Percentiles rank a stretch among this genome's conserved stretches.
Conservation (phyloP, 2,329 filamentous ascomycete species). For the Gremmenia infestans region DNA sequence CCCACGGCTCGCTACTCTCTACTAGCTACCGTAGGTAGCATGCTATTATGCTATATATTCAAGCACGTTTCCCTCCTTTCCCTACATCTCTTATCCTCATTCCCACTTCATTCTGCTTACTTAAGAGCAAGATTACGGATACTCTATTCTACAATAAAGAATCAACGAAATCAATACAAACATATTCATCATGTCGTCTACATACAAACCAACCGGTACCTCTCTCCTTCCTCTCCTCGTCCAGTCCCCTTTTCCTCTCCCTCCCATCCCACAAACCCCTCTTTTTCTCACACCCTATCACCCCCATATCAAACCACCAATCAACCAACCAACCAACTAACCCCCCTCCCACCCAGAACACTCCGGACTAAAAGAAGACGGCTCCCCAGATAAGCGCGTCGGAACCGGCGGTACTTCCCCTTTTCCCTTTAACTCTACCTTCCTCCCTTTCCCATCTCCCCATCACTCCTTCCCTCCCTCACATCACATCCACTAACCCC, state of each 20-base stretch:
- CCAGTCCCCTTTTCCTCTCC: neutral
- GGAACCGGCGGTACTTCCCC: slow-evolving; percentile 34
- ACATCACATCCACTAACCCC: too few relatives aligned
- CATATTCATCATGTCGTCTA: neutral
- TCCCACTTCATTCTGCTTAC: too few relatives aligned
- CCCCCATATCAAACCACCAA: neutral
- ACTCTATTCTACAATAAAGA: neutral
- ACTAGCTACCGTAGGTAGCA: too few relatives aligned
- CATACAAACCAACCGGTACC: neutral
- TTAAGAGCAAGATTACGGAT: neutral
- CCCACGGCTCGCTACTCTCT: too few relatives aligned
- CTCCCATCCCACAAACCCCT: neutral
- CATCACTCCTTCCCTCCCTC: too few relatives aligned
- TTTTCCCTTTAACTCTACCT: too few relatives aligned
- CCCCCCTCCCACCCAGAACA: slow-evolving; percentile 31
- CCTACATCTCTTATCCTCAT: too few relatives aligned
- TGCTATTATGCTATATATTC: too few relatives aligned
- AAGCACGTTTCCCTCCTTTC: too few relatives aligned
- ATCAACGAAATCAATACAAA: neutral
- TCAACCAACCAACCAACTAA: neutral
- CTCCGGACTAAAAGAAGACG: slow-evolving; percentile 38
- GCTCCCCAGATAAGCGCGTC: slow-evolving; percentile 37
- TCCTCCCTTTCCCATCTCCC: too few relatives aligned
- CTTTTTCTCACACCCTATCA: neutral
- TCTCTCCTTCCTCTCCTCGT: neutral